phyloP scores from a whole-genome alignment of 169 alveolate species.

The Plasmodium chabaudi region DNA sequence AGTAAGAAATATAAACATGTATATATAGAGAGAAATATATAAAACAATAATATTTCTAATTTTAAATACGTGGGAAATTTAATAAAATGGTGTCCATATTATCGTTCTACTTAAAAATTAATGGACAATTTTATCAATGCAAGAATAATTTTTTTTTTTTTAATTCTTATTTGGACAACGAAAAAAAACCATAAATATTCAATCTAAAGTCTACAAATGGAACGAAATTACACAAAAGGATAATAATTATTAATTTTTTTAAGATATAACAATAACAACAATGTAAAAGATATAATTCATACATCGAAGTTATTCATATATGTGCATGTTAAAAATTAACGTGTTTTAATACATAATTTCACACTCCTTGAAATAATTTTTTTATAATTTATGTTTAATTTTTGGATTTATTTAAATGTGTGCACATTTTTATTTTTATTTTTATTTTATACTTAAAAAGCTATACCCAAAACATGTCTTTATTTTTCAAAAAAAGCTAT shows the following conservation, averaged over 20 bases:
- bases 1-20: no score
- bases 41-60: no score
- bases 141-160: background rate
- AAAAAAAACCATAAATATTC: background rate
- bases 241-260: background rate
- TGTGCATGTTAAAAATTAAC: no score
- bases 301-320: no score
- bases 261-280: no score
- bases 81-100: background rate
- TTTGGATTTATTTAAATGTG: slow-evolving; percentile 18
- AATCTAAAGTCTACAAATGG: background rate
- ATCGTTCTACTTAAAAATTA: background rate
- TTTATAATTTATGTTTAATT: slow-evolving; percentile 5
- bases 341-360: no score
- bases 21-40: no score
- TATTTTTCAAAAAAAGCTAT: no score
- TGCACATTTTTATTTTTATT: slow-evolving; percentile 13
- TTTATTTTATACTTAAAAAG: no score
- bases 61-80: background rate
- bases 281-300: no score
- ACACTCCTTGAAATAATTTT: background rate
- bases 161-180: background rate
- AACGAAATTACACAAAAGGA: background rate
- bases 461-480: no score
- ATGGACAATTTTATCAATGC: background rate